Conservation (phyloP, 2,329 filamentous ascomycete genomes). For the Trichoderma guizhouense region DNA sequence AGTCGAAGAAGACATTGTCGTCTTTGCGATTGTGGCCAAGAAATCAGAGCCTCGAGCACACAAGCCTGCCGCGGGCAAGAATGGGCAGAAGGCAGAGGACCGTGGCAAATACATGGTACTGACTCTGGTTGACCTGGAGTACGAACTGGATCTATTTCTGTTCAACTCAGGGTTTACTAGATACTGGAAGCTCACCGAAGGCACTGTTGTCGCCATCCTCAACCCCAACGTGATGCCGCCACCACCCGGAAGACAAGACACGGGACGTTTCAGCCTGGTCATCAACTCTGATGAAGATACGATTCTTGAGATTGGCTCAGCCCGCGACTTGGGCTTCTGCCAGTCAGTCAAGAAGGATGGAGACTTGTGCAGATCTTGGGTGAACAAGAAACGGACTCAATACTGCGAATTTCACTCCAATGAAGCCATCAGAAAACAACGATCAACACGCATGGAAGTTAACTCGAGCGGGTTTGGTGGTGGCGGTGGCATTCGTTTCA, state of each 20-base stretch:
- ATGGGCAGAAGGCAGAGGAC: conserved; percentile 50
- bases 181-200: conserved; percentile 90
- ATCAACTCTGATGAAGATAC: conserved; percentile 84
- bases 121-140: conserved; percentile 81
- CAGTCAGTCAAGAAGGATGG: conserved; percentile 83
- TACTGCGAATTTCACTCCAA: conserved; percentile 94
- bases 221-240: conserved; percentile 92
- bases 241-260: conserved; percentile 68
- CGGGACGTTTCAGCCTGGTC: conserved; percentile 79
- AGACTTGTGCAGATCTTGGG: conserved; percentile 74
- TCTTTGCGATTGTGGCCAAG: conserved; percentile 81
- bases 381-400: conserved; percentile 83
- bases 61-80: conserved; percentile 42
- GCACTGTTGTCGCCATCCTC: conserved; percentile 87
- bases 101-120: conserved; percentile 90
- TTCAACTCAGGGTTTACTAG: conserved; percentile 87
- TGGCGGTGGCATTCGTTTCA: conserved; percentile 28
- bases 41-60: conserved; percentile 77
- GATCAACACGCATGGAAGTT: conserved; percentile 69
- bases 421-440: conserved; percentile 67
- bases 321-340: conserved; percentile 85
- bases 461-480: conserved; percentile 60
- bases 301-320: conserved; percentile 80
- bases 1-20: conserved; percentile 81
- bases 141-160: conserved; percentile 86